These are phyloP conservation scores for Phytophthora hibernalis DNA, from an alignment of 352 stramenopile genomes.

Conservation along the genomic window DNA sequence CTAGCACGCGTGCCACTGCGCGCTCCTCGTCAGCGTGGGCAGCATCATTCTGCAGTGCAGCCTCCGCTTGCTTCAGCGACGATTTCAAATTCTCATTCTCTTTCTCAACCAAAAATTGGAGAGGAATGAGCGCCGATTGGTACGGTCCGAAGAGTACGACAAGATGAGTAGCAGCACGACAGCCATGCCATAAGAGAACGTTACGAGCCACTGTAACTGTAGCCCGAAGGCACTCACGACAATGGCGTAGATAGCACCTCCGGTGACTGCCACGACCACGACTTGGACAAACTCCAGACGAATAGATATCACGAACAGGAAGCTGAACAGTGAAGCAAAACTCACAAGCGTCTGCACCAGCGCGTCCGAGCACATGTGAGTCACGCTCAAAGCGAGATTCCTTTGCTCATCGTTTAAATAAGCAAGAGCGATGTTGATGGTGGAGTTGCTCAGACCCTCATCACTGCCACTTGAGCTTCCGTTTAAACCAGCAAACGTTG, in stretches of 20 bases:
- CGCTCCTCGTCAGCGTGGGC: constrained; percentile 77
- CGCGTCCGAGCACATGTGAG: constrained; percentile 60
- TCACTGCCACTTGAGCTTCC: constrained; percentile 31
- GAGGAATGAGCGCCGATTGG: constrained; percentile 83
- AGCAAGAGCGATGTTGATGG: constrained; percentile 30
- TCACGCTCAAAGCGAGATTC: constrained; percentile 45
- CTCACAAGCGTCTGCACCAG: constrained; percentile 71
- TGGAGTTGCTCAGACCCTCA: constrained; percentile 27
- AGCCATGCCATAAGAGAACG: constrained; percentile 66
- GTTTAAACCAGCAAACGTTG: constrained; percentile 36
- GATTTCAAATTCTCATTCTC: constrained; percentile 88
- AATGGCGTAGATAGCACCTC: constrained; percentile 63
- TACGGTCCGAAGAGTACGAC: constrained; percentile 81
- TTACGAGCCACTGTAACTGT: constrained; percentile 73
- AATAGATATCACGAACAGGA: constrained; percentile 85
- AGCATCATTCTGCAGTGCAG: constrained; percentile 81
- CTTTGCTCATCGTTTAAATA: constrained; percentile 46
- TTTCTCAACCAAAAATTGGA: constrained; percentile 87
- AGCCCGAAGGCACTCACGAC: constrained; percentile 65
- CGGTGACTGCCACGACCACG: constrained; percentile 67
- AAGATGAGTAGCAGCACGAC: constrained; percentile 79
- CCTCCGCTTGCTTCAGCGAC: constrained; percentile 80
- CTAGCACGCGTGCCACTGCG: constrained; percentile 71
- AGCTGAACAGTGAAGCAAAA: constrained; percentile 81
- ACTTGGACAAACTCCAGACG: constrained; percentile 91